Conservation (phyloP, 2,329 filamentous ascomycete species). For the Microdochium paspali region DNA sequence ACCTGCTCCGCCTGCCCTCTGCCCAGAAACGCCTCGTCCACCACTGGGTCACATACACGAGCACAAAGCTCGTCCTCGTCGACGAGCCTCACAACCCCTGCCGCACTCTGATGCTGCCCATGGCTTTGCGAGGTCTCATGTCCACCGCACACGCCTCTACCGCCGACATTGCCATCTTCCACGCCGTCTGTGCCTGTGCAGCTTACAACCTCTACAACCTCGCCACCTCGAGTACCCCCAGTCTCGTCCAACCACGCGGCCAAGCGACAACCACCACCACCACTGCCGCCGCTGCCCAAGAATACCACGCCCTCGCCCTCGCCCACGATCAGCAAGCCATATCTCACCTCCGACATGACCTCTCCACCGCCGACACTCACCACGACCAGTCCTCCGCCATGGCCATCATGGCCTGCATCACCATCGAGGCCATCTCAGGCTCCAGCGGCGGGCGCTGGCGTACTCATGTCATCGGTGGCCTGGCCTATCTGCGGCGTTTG, state of each 20-base stretch:
- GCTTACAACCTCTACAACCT: slow-evolving; percentile 30
- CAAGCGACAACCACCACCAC: neutral
- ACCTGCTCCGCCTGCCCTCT: slow-evolving; percentile 7
- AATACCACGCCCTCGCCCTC: slow-evolving; percentile 10
- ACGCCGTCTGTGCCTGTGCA: slow-evolving; percentile 24
- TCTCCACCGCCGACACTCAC: slow-evolving; percentile 9
- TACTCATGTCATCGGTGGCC: slow-evolving; percentile 11
- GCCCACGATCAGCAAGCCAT: slow-evolving; percentile 13
- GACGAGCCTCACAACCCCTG: slow-evolving; percentile 15
- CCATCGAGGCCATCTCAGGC: slow-evolving; percentile 14
- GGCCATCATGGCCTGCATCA: slow-evolving; percentile 27
- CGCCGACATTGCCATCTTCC: slow-evolving; percentile 12
- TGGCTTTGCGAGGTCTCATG: slow-evolving; percentile 12
- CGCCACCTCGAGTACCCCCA: slow-evolving; percentile 14
- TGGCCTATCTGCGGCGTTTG: slow-evolving; percentile 11
- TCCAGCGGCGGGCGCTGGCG: slow-evolving; percentile 10
- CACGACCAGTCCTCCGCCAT: slow-evolving; percentile 26
- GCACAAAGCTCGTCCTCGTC: slow-evolving; percentile 12
- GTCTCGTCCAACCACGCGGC: no score
- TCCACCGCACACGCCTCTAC: slow-evolving; percentile 8
- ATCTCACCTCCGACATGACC: slow-evolving; percentile 10
- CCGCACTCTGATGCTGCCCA: slow-evolving; percentile 14
- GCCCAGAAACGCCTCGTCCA: slow-evolving; percentile 14
- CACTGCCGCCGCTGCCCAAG: slow-evolving; percentile 2
- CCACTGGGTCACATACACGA: slow-evolving; percentile 16